Percentiles rank a stretch among this genome's conserved stretches.
phyloP scores from a whole-genome alignment of 2,329 filamentous ascomycete species.

The Monosporascus sp. region DNA sequence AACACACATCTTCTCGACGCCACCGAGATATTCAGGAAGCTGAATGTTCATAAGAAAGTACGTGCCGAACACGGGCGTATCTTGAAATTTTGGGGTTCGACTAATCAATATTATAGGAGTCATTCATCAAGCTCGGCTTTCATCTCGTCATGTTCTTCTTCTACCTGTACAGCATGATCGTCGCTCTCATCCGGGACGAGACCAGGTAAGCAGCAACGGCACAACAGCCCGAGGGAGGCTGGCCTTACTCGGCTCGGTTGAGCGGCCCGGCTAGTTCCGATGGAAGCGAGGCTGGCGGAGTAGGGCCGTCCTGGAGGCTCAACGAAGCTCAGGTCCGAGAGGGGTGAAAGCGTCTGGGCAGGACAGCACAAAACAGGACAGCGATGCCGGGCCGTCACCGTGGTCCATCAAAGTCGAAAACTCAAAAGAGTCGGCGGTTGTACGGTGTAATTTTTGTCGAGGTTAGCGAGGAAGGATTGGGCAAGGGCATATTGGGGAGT shows the following conservation, averaged over 20 bases:
- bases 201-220: constrained; percentile 55
- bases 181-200: constrained; percentile 94
- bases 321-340: not conserved
- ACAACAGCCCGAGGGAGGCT: constrained; percentile 8
- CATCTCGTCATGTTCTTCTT: constrained; percentile 99
- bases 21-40: constrained; percentile 98
- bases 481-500: not conserved
- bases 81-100: not conserved
- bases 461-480: too few relatives aligned
- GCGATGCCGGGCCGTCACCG: not conserved
- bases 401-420: not conserved
- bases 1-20: constrained; percentile 96
- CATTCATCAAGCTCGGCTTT: constrained; percentile 98
- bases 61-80: constrained; percentile 1
- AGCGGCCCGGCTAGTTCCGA: not conserved
- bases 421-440: not conserved
- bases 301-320: not conserved
- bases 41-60: constrained; percentile 99
- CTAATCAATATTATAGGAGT: constrained; percentile 60
- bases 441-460: not conserved
- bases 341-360: not conserved
- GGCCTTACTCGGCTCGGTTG: not conserved
- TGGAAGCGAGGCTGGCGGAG: not conserved
- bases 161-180: constrained; percentile 99
- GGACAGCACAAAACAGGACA: not conserved